phyloP scores from a whole-genome alignment of 306 rosid genomes.

The Sophora flavescens region DNA sequence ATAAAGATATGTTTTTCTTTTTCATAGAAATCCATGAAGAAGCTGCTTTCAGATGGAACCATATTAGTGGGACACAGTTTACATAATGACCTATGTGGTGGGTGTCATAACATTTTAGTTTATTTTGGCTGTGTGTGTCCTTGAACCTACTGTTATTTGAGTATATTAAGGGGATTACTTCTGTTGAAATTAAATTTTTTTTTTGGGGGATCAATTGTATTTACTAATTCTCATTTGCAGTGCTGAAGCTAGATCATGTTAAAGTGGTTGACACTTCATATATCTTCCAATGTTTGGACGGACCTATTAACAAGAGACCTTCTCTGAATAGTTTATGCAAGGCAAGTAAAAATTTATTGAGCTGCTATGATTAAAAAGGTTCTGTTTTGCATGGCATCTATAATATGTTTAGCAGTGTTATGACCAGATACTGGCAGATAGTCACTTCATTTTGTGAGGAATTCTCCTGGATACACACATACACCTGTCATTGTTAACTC shows the following conservation, averaged over 20 bases:
- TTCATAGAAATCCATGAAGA: conserved; percentile 66
- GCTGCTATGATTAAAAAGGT: conserved; percentile 8
- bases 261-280: conserved; percentile 87
- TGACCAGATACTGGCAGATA: not conserved
- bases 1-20: conserved; percentile 41
- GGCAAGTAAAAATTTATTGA: conserved; percentile 61
- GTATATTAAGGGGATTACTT: conserved; percentile 4
- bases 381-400: not conserved
- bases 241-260: conserved; percentile 75
- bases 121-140: conserved; percentile 2
- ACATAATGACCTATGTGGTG: conserved; percentile 78
- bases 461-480: conserved; percentile 2
- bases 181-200: conserved; percentile 7
- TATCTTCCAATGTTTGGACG: conserved; percentile 65
- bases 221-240: conserved; percentile 52
- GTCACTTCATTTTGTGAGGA: conserved; percentile 20
- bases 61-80: conserved; percentile 93
- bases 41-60: conserved; percentile 63
- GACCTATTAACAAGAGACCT: conserved; percentile 64
- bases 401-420: conserved; percentile 30
- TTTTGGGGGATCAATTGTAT: not conserved
- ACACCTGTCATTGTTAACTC: conserved; percentile 4
- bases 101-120: conserved; percentile 30
- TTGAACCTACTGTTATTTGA: conserved; percentile 7
- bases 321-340: conserved; percentile 80